Conservation (phyloP, 371 early-diverging fungal genomes). For the Mucor racemosus region DNA sequence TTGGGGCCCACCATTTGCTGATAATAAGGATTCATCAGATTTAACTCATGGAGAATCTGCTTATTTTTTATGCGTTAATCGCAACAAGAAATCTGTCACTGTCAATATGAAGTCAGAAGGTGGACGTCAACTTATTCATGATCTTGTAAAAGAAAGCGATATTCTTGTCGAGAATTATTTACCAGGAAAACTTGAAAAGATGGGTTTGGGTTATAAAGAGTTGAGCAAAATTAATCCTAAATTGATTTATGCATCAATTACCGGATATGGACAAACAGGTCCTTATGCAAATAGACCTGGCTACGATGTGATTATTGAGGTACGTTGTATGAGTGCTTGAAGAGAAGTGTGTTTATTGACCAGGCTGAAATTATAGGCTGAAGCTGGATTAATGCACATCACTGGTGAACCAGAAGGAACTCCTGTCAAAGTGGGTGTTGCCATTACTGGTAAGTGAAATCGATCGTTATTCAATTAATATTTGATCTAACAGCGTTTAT, state of each 20-base stretch:
- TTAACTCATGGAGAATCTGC: slow-evolving; percentile 70
- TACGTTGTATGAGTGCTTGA: background rate
- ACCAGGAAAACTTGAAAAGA: slow-evolving; percentile 80
- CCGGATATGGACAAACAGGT: slow-evolving; percentile 88
- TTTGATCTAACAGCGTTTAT: background rate
- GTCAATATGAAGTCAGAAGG: slow-evolving; percentile 77
- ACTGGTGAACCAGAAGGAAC: slow-evolving; percentile 84
- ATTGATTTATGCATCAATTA: slow-evolving; percentile 89
- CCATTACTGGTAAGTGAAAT: slow-evolving; percentile 76
- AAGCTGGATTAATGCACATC: slow-evolving; percentile 94
- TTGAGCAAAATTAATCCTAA: slow-evolving; percentile 72
- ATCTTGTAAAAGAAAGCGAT: slow-evolving; percentile 74
- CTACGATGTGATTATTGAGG: slow-evolving; percentile 93
- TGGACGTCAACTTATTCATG: slow-evolving; percentile 69
- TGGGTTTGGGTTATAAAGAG: slow-evolving; percentile 81
- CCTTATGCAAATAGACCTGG: slow-evolving; percentile 83
- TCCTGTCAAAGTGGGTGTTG: slow-evolving; percentile 96
- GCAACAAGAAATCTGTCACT: slow-evolving; percentile 89
- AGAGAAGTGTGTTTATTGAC: background rate
- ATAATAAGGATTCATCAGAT: slow-evolving; percentile 45
- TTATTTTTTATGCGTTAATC: slow-evolving; percentile 89
- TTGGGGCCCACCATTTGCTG: slow-evolving; percentile 83
- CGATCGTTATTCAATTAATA: background rate
- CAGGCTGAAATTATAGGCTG: slow-evolving; percentile 50
- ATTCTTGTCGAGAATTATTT: slow-evolving; percentile 91